These are phyloP conservation scores for Leccinum longicurvipes DNA, from an alignment of 768 basidiomycete species.

Conservation along the genomic window DNA sequence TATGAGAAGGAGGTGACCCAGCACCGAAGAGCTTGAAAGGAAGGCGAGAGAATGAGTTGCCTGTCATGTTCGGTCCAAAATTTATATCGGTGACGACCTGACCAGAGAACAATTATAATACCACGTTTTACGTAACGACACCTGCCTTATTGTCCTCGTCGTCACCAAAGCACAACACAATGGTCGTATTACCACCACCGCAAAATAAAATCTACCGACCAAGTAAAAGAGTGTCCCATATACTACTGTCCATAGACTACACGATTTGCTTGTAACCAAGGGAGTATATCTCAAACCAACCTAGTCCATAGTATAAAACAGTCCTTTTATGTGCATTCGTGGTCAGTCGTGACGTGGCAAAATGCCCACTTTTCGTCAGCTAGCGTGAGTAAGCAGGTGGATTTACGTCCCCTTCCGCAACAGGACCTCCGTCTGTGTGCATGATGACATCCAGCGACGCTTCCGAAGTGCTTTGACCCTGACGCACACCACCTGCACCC, in stretches of 20 bases:
- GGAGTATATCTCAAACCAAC: not conserved
- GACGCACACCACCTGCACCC: not conserved
- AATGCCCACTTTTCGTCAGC: conserved; percentile 4
- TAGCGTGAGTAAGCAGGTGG: conserved; percentile 28
- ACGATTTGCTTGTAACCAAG: not conserved
- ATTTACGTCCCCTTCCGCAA: not conserved
- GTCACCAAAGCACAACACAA: not conserved
- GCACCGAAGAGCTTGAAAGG: conserved; percentile 25
- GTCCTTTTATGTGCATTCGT: not conserved
- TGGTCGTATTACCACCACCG: not conserved
- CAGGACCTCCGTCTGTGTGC: conserved; percentile 27
- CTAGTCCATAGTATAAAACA: conserved; percentile 9
- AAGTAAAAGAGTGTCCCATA: conserved; percentile 8
- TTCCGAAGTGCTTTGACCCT: not conserved
- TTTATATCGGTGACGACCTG: conserved; percentile 33
- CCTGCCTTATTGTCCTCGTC: conserved; percentile 25
- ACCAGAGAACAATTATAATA: not conserved
- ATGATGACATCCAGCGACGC: conserved; percentile 17
- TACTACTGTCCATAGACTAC: conserved; percentile 16
- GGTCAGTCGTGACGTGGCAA: conserved; percentile 10
- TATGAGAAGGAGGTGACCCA: conserved; percentile 28
- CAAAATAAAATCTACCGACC: not conserved
- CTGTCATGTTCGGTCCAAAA: not conserved
- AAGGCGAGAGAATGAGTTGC: conserved; percentile 4
- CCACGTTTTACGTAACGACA: conserved; percentile 16